phyloP scores from a whole-genome alignment of 768 basidiomycete genomes.

The Fomitopsis serialis region DNA sequence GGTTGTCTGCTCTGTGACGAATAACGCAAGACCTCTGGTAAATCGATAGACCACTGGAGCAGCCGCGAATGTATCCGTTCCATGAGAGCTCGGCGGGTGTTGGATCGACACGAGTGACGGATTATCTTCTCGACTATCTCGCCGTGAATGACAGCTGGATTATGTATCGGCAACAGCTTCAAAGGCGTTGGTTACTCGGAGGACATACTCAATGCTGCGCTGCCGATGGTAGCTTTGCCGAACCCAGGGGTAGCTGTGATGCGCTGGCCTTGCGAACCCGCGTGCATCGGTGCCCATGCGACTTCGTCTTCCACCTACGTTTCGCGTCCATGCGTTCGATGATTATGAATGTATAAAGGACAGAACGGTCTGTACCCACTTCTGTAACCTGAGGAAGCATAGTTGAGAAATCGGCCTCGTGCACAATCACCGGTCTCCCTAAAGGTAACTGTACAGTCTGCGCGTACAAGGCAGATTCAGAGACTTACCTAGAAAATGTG shows the following conservation, averaged over 20 bases:
- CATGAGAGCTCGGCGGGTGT: conserved; percentile 43
- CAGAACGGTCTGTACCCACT: conserved; percentile 26
- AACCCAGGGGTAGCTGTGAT: conserved; percentile 37
- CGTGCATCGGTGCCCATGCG: conserved; percentile 41
- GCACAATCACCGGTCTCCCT: conserved; percentile 66
- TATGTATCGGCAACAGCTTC: background rate
- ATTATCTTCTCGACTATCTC: conserved; percentile 63
- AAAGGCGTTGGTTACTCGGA: background rate
- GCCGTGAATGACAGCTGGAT: conserved; percentile 58
- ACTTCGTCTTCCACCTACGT: conserved; percentile 49
- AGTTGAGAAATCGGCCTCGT: conserved; percentile 67
- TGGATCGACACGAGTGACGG: conserved; percentile 45
- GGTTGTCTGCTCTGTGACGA: conserved; percentile 48
- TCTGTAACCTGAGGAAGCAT: conserved; percentile 50
- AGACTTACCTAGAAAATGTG: conserved; percentile 60
- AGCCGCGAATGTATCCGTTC: conserved; percentile 51
- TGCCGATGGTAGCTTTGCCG: conserved; percentile 48
- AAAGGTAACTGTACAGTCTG: conserved; percentile 1
- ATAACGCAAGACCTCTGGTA: conserved; percentile 55
- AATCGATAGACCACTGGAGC: conserved; percentile 69
- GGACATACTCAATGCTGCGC: conserved; percentile 51
- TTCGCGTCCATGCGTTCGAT: no score
- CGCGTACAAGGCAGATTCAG: background rate
- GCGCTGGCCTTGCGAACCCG: conserved; percentile 34
- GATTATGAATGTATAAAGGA: background rate